These are phyloP conservation scores for Dichomitus squalens DNA, from an alignment of 1,284 basidiomycete species.

Conservation along the genomic window DNA sequence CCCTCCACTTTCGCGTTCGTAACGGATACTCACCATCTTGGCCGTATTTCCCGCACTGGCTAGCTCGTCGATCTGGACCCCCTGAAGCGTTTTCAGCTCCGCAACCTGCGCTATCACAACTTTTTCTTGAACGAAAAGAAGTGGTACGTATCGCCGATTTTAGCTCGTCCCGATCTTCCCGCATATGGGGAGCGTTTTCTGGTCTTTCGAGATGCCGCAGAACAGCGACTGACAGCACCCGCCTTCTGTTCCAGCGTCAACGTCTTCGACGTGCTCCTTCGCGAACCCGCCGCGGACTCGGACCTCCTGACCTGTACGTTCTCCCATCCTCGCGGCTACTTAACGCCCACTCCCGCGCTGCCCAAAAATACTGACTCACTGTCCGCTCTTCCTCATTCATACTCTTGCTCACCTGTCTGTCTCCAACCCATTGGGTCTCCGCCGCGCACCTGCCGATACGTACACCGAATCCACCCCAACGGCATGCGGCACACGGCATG, in stretches of 20 bases:
- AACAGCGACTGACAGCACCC: not conserved
- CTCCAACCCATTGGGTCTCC: too few relatives aligned
- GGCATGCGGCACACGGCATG: not conserved
- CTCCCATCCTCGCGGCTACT: constrained; percentile 20
- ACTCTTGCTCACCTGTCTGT: not conserved
- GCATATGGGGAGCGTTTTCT: not conserved
- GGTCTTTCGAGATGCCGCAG: not conserved
- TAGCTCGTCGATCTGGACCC: constrained; percentile 32
- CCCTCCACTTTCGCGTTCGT: not conserved
- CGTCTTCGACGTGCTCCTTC: constrained; percentile 19
- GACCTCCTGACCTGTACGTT: constrained; percentile 18
- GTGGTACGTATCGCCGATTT: not conserved
- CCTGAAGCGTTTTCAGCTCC: constrained; percentile 29
- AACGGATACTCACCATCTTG: not conserved
- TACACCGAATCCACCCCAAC: not conserved
- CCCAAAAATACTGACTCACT: not conserved
- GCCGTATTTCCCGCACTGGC: not conserved
- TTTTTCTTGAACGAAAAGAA: constrained; percentile 30
- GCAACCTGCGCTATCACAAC: constrained; percentile 30
- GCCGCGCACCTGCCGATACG: not conserved
- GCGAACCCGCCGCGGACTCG: constrained; percentile 12
- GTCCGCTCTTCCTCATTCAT: not conserved
- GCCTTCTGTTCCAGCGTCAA: constrained; percentile 16
- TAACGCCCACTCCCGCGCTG: constrained; percentile 7
- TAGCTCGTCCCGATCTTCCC: too few relatives aligned